These are phyloP conservation scores for Coemansia sp. DNA, from an alignment of 192 early-diverging fungal genomes.

Conservation along the genomic window DNA sequence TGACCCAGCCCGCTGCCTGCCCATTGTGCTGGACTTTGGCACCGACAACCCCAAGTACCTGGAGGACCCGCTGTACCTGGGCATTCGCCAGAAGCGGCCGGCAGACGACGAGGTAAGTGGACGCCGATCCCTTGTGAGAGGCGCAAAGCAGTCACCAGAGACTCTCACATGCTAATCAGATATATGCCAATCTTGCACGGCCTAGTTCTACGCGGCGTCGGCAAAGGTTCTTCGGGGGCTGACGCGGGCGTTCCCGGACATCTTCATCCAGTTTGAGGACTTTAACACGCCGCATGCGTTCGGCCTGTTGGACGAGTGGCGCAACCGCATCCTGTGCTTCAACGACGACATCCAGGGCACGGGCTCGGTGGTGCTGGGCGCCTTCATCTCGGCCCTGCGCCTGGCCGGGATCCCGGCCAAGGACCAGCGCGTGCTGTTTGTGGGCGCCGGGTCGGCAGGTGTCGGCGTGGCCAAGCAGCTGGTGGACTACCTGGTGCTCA, in stretches of 20 bases:
- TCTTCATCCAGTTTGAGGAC: slow-evolving; percentile 96
- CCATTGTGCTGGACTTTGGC: slow-evolving; percentile 88
- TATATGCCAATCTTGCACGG: neutral
- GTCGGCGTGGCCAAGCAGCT: slow-evolving; percentile 93
- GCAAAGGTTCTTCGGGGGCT: slow-evolving; percentile 76
- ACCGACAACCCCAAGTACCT: slow-evolving; percentile 78
- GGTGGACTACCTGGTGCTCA: slow-evolving; percentile 70
- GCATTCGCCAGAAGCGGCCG: slow-evolving; percentile 63
- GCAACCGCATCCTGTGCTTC: slow-evolving; percentile 73
- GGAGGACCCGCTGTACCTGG: slow-evolving; percentile 86
- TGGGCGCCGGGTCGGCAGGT: slow-evolving; percentile 90
- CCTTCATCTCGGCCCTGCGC: slow-evolving; percentile 82
- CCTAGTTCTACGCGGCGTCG: slow-evolving; percentile 71
- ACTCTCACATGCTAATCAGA: slow-evolving; percentile 1
- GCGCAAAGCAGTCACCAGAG: neutral
- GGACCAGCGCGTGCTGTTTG: slow-evolving; percentile 86
- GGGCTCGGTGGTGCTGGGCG: slow-evolving; percentile 89
- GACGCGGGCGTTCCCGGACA: slow-evolving; percentile 61
- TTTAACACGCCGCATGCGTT: slow-evolving; percentile 92
- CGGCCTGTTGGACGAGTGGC: slow-evolving; percentile 72
- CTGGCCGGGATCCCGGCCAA: slow-evolving; percentile 58
- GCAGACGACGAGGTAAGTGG: slow-evolving; percentile 50
- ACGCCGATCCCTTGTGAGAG: neutral
- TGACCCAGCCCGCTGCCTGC: slow-evolving; percentile 78
- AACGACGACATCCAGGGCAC: slow-evolving; percentile 72